phyloP scores from a whole-genome alignment of 176 grass and related monocot genomes.

The Rhipidocladum racemiflorum region DNA sequence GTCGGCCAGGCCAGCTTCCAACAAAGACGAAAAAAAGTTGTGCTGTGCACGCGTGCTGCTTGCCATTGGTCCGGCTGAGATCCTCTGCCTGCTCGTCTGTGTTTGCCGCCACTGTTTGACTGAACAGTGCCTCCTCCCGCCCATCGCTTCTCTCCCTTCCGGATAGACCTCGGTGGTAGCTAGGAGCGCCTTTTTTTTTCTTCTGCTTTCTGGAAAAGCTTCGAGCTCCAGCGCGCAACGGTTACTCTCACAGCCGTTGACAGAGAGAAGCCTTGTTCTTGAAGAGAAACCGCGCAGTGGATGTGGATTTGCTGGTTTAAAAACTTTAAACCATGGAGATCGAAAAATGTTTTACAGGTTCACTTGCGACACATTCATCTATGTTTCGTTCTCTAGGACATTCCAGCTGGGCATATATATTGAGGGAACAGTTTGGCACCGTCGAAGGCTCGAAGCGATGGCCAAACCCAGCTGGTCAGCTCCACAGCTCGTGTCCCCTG shows the following conservation, averaged over 20 bases:
- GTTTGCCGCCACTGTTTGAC: neutral
- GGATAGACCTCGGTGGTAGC: neutral
- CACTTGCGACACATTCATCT: neutral
- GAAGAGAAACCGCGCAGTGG: neutral
- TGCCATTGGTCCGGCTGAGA: neutral
- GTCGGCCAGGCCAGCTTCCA: neutral
- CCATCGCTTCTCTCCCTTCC: neutral
- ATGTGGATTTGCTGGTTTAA: neutral
- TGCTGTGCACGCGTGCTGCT: constrained; percentile 1
- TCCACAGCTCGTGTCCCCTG: too few relatives aligned
- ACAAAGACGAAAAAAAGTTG: constrained; percentile 18
- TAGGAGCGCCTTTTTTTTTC: neutral
- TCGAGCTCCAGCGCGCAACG: neutral
- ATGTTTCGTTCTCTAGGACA: neutral
- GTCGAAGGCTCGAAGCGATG: neutral
- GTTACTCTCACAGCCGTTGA: neutral
- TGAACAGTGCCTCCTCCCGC: neutral
- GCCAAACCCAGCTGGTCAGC: too few relatives aligned
- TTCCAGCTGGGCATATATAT: too few relatives aligned
- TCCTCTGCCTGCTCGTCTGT: neutral
- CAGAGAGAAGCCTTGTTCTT: neutral
- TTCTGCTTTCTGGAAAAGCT: neutral
- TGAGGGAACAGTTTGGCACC: neutral
- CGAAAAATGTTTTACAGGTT: neutral
- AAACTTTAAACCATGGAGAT: neutral